Evolutionary conservation across 495 filamentous ascomycete species (phyloP).

Genomic region (Monascus purpureus): DNA sequence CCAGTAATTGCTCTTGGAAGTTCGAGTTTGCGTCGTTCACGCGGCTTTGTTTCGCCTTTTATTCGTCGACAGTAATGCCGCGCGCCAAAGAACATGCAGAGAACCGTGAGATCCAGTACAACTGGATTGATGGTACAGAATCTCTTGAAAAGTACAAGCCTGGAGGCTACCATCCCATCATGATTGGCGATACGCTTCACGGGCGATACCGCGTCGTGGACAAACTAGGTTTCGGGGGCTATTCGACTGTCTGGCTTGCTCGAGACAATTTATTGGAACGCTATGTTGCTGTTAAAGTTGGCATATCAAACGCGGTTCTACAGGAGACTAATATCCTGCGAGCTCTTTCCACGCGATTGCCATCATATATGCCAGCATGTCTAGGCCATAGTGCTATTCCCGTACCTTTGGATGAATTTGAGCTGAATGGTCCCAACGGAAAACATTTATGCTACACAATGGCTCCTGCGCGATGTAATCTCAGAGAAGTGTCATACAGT

Average conservation of each 20-base stretch:
- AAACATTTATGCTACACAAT: conserved; percentile 15
- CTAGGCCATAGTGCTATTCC: conserved; percentile 7
- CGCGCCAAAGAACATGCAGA: background rate
- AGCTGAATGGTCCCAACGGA: conserved; percentile 17
- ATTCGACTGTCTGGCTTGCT: conserved; percentile 42
- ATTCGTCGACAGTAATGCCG: conserved; percentile 1
- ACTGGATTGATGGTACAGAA: conserved; percentile 22
- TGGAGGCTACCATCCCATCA: conserved; percentile 32
- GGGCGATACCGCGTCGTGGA: conserved; percentile 32
- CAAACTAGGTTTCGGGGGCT: conserved; percentile 40
- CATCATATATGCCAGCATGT: conserved; percentile 3
- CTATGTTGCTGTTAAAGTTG: conserved; percentile 23
- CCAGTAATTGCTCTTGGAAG: background rate
- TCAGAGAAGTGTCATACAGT: conserved; percentile 14
- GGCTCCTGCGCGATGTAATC: conserved; percentile 12
- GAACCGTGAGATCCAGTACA: conserved; percentile 9
- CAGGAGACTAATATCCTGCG: conserved; percentile 12
- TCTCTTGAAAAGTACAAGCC: conserved; percentile 18
- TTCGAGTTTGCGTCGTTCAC: background rate
- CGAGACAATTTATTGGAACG: conserved; percentile 18
- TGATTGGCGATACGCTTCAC: conserved; percentile 28
- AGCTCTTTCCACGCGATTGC: conserved; percentile 8
- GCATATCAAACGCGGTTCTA: conserved; percentile 8
- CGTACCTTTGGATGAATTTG: conserved; percentile 13
- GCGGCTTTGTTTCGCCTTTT: background rate